A percentile compares a stretch with the other conserved stretches of the same genome.
Evolutionary conservation across 1,284 basidiomycete species (phyloP).

Genomic region (Puccinia hordei): DNA sequence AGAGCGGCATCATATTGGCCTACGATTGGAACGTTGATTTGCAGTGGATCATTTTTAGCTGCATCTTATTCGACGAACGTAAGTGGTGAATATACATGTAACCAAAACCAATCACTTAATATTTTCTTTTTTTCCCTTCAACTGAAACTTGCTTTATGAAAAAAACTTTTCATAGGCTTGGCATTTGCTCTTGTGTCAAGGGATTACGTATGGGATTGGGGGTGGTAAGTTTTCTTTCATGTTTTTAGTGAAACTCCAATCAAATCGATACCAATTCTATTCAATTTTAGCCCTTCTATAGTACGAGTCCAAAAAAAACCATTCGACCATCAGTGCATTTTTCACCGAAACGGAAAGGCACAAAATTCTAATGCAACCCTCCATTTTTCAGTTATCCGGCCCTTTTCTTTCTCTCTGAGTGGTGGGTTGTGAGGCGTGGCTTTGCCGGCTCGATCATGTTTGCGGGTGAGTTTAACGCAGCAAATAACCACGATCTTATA

Average conservation of each 20-base stretch:
- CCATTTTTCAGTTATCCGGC: conserved; percentile 18
- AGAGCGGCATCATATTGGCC: neutral
- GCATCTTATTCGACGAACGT: conserved; percentile 34
- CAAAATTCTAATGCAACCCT: neutral
- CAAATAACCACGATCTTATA: no score
- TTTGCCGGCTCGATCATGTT: conserved; percentile 35
- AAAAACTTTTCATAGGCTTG: conserved; percentile 19
- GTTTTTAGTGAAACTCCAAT: neutral
- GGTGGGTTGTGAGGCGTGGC: conserved; percentile 39
- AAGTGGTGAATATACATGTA: no score
- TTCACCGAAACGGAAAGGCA: neutral
- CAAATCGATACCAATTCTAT: no score
- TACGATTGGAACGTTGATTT: conserved; percentile 23
- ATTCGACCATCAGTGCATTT: neutral
- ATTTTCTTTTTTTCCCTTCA: no score
- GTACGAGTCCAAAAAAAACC: neutral
- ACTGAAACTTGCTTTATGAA: no score
- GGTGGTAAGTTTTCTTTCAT: conserved; percentile 23
- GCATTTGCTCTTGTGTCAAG: conserved; percentile 30
- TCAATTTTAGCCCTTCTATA: conserved; percentile 1
- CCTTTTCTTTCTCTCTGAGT: conserved; percentile 40
- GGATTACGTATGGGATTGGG: conserved; percentile 28
- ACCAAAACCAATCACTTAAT: no score
- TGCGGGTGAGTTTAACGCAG: conserved; percentile 7
- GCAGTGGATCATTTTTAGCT: conserved; percentile 23